Base-by-base conservation (phyloP, 192 early-diverging fungal genomes). In the Helicostylum pulchrum region DNA sequence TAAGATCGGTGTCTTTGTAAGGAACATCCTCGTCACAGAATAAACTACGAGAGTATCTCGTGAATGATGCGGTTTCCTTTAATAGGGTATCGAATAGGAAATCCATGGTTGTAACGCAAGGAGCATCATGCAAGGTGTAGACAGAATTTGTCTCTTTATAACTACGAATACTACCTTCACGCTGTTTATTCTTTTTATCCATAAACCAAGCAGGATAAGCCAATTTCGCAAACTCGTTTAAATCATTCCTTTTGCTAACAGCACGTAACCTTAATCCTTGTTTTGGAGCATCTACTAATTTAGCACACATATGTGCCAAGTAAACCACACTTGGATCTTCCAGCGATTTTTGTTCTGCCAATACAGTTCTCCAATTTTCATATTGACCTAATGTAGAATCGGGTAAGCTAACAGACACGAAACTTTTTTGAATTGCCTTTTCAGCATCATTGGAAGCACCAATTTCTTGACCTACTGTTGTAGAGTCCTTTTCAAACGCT, bases 241-340 rank as follows among this genome's bases (percentile, higher is more conserved):
- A 3, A 50, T 76, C 74, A 3, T n/a, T 12, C 2, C 11, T 7
- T 11, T 23, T 26, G 0, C 65, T 61, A 1, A 8, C 34, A 1
- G 4, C 6, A 48, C 64, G 67, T 1, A 76, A 23, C 3, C 26
- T 59, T 31, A 72, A 34, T n/a, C 74, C 70, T 63, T 72, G 74
- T 43, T 76, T 76, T 6, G 71, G 50, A 0, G 66, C 65, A 52
- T 76, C 74, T 1, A 76, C 58, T 9, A 76, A 36, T 15, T 60
- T 39, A 14, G 70, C 65, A 55, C 48, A 60, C 62, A 76, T 68
- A 34, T 76, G 74, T 10, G 61, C 67, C 10, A 75, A 46, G 43
- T 75, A 75, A 14, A 66, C 47, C 0, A 65, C 68, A 23, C 66
- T 45, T 47, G 26, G 26, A 12, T 70, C 26, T 6, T 71, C 55